A percentile compares a stretch with the other conserved stretches of the same genome.
phyloP scores from a whole-genome alignment of 495 filamentous ascomycete species.

The Lichina pygmaea region DNA sequence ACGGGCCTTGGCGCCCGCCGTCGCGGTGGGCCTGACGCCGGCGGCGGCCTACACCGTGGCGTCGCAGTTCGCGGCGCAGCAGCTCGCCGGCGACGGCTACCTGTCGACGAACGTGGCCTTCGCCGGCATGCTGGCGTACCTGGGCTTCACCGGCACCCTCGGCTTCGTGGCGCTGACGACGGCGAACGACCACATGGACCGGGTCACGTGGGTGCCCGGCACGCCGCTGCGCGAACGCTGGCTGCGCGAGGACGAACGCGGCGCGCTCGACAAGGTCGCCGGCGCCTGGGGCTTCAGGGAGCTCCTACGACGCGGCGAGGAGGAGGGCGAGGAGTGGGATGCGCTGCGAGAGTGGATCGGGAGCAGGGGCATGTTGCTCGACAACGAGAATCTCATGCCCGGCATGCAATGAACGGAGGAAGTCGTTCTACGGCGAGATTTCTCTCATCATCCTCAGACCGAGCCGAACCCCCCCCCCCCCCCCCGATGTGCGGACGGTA shows the following conservation, averaged over 20 bases:
- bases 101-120: conserved; percentile 56
- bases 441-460: too few species aligned
- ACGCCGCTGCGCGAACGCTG: conserved; percentile 62
- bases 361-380: conserved; percentile 65
- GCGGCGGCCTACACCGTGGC: conserved; percentile 42
- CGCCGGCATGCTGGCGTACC: conserved; percentile 53
- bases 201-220: conserved; percentile 66
- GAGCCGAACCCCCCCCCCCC: too few species aligned
- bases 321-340: conserved; percentile 77
- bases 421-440: not conserved
- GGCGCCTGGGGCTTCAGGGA: conserved; percentile 77
- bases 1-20: conserved; percentile 9
- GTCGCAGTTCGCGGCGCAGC: conserved; percentile 25
- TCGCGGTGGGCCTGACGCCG: conserved; percentile 26
- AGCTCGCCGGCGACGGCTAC: conserved; percentile 41
- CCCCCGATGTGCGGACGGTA: too few species aligned
- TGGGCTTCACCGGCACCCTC: conserved; percentile 47
- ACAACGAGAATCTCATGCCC: conserved; percentile 65
- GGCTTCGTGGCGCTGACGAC: conserved; percentile 67
- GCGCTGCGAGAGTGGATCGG: conserved; percentile 53
- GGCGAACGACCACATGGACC: conserved; percentile 78
- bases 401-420: conserved; percentile 40
- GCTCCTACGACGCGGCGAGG: conserved; percentile 51
- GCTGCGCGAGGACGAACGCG: conserved; percentile 77
- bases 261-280: conserved; percentile 66